phyloP scores from a whole-genome alignment of 2,329 filamentous ascomycete species.

The Paracoccidioides brasiliensis region DNA sequence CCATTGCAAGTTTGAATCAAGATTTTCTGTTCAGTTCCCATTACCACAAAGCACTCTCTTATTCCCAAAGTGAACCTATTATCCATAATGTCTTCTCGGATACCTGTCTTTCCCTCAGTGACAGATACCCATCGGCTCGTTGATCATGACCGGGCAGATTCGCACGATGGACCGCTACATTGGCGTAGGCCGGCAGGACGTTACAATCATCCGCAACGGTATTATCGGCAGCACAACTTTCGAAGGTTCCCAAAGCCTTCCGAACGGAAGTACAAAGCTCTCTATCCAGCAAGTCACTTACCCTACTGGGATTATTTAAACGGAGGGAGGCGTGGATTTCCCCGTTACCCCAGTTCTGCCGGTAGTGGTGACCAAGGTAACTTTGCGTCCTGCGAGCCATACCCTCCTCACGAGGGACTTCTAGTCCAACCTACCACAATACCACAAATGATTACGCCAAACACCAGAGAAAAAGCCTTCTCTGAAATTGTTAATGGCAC shows the following conservation, averaged over 20 bases:
- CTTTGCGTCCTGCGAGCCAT: not conserved
- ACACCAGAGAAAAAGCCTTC: slow-evolving; percentile 6
- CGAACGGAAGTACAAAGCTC: not conserved
- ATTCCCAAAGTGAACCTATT: not conserved
- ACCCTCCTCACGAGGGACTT: not conserved
- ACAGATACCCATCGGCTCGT: not conserved
- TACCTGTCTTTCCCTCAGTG: not conserved
- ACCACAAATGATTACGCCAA: slow-evolving; percentile 3
- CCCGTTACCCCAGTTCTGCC: not conserved
- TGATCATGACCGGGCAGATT: not conserved
- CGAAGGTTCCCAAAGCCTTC: not conserved
- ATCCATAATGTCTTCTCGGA: not conserved
- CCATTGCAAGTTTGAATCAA: not conserved
- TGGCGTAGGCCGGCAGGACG: not conserved
- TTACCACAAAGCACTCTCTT: not conserved
- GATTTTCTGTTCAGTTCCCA: not conserved
- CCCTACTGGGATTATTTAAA: not conserved
- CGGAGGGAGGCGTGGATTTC: not conserved
- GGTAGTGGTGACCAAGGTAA: not conserved
- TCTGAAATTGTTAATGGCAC: slow-evolving; percentile 9
- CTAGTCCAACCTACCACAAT: not conserved
- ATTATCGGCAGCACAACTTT: not conserved
- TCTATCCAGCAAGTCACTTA: not conserved
- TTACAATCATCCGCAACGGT: not conserved
- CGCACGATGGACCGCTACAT: not conserved